phyloP scores from a whole-genome alignment of 345 rosid genomes.

The Acer saccharum region DNA sequence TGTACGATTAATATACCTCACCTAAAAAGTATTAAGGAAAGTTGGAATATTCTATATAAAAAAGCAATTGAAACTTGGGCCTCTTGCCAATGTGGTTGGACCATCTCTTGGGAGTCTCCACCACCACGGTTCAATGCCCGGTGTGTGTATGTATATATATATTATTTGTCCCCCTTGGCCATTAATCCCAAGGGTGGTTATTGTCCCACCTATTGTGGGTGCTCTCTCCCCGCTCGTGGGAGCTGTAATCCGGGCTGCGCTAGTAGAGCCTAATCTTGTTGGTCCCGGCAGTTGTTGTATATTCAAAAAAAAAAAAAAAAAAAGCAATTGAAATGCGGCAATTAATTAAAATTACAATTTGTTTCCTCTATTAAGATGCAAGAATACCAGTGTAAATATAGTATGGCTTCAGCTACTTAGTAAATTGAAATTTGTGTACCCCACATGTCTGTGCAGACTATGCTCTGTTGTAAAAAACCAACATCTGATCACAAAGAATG shows the following conservation, averaged over 20 bases:
- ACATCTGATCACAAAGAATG: conserved; percentile 20
- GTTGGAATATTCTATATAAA: conserved; percentile 9
- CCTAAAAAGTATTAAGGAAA: neutral
- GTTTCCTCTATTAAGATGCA: conserved; percentile 21
- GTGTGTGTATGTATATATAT: too few species aligned
- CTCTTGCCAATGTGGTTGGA: too few species aligned
- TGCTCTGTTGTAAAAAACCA: conserved; percentile 50
- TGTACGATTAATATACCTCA: neutral
- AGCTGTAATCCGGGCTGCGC: too few species aligned
- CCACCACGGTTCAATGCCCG: too few species aligned
- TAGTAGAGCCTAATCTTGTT: too few species aligned
- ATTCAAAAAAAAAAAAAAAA: conserved; percentile 9
- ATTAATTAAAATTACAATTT: conserved; percentile 14
- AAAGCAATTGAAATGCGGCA: neutral
- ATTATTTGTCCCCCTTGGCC: too few species aligned
- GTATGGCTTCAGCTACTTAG: conserved; percentile 99
- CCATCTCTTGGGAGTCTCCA: too few species aligned
- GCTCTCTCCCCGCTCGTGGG: too few species aligned
- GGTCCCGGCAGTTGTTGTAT: too few species aligned
- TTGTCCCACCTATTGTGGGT: too few species aligned
- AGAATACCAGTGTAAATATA: conserved; percentile 90
- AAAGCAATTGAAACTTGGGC: neutral
- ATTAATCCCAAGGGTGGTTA: too few species aligned
- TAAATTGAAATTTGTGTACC: conserved; percentile 93
- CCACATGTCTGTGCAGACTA: conserved; percentile 80